phyloP scores from a whole-genome alignment of 140 eudicot genomes.

The Ambrosia hybrid region DNA sequence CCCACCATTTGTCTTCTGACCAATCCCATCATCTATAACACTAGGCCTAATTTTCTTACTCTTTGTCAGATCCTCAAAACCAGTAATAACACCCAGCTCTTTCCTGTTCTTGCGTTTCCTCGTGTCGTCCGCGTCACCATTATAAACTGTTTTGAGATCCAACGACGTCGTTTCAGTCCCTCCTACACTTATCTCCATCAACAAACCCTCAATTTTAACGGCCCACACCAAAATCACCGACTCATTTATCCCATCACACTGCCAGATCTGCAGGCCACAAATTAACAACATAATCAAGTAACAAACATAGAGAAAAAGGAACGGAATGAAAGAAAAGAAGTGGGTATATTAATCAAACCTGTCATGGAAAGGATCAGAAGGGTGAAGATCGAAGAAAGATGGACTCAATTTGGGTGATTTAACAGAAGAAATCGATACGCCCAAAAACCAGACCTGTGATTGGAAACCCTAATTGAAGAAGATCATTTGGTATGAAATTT shows the following conservation, averaged over 20 bases:
- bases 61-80: constrained; percentile 34
- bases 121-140: constrained; percentile 36
- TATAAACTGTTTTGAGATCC: constrained; percentile 53
- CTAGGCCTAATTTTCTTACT: constrained; percentile 45
- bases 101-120: constrained; percentile 55
- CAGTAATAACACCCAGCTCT: constrained; percentile 40
- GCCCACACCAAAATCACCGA: constrained; percentile 45
- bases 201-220: constrained; percentile 49
- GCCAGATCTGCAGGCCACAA: constrained; percentile 71
- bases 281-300: constrained; percentile 27
- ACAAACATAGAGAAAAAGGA: constrained; percentile 16
- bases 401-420: constrained; percentile 29
- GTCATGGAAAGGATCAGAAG: constrained; percentile 35
- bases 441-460: constrained; percentile 43
- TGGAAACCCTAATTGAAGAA: constrained; percentile 75
- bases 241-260: constrained; percentile 50
- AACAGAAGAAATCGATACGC: constrained; percentile 32
- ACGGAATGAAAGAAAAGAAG: constrained; percentile 6
- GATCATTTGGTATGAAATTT: constrained; percentile 31
- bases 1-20: constrained; percentile 31
- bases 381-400: constrained; percentile 31
- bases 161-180: constrained; percentile 48
- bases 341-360: constrained; percentile 25
- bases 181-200: constrained; percentile 76
- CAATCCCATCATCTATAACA: constrained; percentile 27